A percentile compares a stretch with the other conserved stretches of the same genome.
Conservation (phyloP, 1,284 basidiomycete species). For the Malassezia restricta region DNA sequence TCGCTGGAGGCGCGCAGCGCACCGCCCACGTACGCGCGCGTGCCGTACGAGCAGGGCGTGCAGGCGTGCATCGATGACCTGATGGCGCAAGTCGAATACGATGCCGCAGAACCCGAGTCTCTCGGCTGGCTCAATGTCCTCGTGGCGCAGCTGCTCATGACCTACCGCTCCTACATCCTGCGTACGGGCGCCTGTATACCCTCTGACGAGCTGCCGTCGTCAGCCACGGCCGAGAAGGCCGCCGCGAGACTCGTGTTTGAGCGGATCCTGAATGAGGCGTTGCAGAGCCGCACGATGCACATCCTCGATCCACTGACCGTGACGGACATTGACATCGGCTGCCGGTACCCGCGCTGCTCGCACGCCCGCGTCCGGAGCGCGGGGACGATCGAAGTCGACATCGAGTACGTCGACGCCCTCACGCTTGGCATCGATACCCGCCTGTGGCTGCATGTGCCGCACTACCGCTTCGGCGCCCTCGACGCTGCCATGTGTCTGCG, state of each 20-base stretch:
- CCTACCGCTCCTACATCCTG: slow-evolving; percentile 35
- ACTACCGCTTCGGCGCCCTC: slow-evolving; percentile 52
- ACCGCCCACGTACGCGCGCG: background rate
- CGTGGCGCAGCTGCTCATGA: slow-evolving; percentile 49
- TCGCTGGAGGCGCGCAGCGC: slow-evolving; percentile 6
- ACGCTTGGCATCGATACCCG: slow-evolving; percentile 52
- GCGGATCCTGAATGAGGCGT: slow-evolving; percentile 30
- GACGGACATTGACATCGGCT: slow-evolving; percentile 51
- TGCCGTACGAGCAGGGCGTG: slow-evolving; percentile 40
- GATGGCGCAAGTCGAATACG: slow-evolving; percentile 50
- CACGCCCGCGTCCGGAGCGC: slow-evolving; percentile 52
- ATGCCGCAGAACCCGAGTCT: slow-evolving; percentile 51
- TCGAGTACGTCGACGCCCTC: slow-evolving; percentile 52
- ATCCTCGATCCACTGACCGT: slow-evolving; percentile 50
- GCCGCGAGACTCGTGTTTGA: slow-evolving; percentile 29
- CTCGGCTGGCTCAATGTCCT: slow-evolving; percentile 54
- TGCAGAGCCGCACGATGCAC: slow-evolving; percentile 3
- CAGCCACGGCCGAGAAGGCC: background rate
- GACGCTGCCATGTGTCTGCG: slow-evolving; percentile 52
- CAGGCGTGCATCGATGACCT: slow-evolving; percentile 45
- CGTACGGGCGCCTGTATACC: background rate
- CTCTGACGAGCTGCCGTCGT: slow-evolving; percentile 1
- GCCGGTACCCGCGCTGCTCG: slow-evolving; percentile 50
- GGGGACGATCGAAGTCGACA: slow-evolving; percentile 52
- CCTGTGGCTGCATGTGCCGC: slow-evolving; percentile 53